phyloP scores from a whole-genome alignment of 495 filamentous ascomycete species.

The Penicillium antarcticum region DNA sequence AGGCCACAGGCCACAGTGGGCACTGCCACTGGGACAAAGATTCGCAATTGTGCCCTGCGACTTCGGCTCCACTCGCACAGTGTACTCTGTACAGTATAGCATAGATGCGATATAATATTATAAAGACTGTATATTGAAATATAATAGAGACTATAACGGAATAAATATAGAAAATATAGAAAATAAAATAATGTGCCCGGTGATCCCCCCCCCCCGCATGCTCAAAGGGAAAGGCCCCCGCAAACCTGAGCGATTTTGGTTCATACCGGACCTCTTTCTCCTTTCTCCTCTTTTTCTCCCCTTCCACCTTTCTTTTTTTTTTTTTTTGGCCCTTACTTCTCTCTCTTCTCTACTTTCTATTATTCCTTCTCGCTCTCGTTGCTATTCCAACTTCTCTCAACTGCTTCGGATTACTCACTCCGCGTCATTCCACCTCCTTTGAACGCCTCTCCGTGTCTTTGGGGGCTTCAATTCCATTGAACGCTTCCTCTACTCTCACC shows the following conservation, averaged over 20 bases:
- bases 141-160: neutral
- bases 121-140: neutral
- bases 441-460: conserved; percentile 14
- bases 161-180: neutral
- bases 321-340: conserved; percentile 13
- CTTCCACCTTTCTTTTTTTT: conserved; percentile 22
- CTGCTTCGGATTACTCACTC: conserved; percentile 2
- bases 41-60: conserved; percentile 2
- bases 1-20: no score
- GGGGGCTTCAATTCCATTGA: conserved; percentile 34
- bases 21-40: neutral
- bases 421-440: conserved; percentile 27
- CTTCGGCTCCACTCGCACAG: neutral
- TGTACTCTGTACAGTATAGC: neutral
- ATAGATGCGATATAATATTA: neutral
- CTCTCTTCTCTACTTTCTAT: conserved; percentile 7
- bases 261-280: conserved; percentile 24
- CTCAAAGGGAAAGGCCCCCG: conserved; percentile 33
- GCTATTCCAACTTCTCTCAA: conserved; percentile 7
- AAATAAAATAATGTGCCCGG: conserved; percentile 14
- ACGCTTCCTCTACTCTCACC: conserved; percentile 29
- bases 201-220: conserved; percentile 27
- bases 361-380: conserved; percentile 7
- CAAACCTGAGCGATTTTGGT: conserved; percentile 34
- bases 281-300: conserved; percentile 19